Conservation (phyloP, 768 basidiomycete genomes). For the Tricholoma bakamatsutake region DNA sequence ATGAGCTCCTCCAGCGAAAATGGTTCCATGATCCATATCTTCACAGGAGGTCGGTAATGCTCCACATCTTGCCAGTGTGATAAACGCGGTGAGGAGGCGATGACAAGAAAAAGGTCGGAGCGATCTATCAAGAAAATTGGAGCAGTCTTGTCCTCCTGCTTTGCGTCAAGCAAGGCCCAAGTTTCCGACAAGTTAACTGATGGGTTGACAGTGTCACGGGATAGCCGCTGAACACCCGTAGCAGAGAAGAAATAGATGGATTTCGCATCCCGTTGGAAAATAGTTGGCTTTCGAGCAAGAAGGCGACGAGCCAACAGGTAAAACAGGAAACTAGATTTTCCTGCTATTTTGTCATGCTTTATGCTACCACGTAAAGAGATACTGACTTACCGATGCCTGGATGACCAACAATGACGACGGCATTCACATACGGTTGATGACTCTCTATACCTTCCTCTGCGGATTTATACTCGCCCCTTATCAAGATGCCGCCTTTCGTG, state of each 20-base stretch:
- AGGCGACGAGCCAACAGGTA: background rate
- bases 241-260: background rate
- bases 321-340: background rate
- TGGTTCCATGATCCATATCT: too few species aligned
- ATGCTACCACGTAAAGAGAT: background rate
- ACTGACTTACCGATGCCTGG: background rate
- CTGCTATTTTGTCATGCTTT: background rate
- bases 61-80: too few species aligned
- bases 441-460: background rate
- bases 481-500: background rate
- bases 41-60: too few species aligned
- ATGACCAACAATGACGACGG: background rate
- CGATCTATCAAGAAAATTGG: too few species aligned
- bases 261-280: background rate
- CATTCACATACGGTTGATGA: background rate
- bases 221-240: background rate
- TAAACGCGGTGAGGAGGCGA: too few species aligned
- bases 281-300: background rate
- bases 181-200: background rate
- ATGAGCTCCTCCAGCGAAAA: too few species aligned
- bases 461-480: background rate
- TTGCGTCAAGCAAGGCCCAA: too few species aligned
- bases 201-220: background rate
- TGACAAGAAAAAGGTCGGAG: too few species aligned
- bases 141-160: too few species aligned